Base-by-base conservation (phyloP, 2,329 filamentous ascomycete species). In the Xylariaceae sp. region DNA sequence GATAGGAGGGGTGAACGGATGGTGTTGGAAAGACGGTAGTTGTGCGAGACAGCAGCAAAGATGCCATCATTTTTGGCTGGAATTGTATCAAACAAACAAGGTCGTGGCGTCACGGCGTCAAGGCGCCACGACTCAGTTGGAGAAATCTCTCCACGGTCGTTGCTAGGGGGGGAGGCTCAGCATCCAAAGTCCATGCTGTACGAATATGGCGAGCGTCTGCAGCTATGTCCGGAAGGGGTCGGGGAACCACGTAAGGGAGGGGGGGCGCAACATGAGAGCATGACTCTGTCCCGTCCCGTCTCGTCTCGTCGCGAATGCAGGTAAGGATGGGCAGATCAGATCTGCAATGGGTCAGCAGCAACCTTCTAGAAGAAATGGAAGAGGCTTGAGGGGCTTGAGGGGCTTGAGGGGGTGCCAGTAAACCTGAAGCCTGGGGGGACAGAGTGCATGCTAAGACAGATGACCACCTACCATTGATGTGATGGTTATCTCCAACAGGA, bases 111-210 rank as follows among this genome's bases (percentile, higher is more conserved):
- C 32, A 8, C 32, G 32, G 35, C 35, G 8, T 37, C 35, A 8
- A 5, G 32, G 35, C 35, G 8, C 12, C 35, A 11, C 35, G 35
- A 11, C 12, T 37, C 35, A 7, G 35, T 37, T 11, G 49, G 65
- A 68, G 27, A 58, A 58, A 51, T 60, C 60, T 37, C 35, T 9
- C 8, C 35, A 8, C 8, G 35, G 35, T 37, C 35, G 35, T 37
- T 9, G 35, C 4, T 6, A 37, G 35, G 7, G 8, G 19, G 12
- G 35, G 7, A 9, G 3, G 3, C 35, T 37, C 35, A 37, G 35
- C 32, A 34, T 34, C 12, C 8, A 9, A 9, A 37, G 35, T 37
- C 35, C 8, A 37, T 11, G 12, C 3, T 7, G 35, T 37, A 6
- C 5, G 2, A 9, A 11, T 7, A 37, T 6, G 35, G 8, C 35